phyloP scores from a whole-genome alignment of 768 basidiomycete genomes.

The Russula compacta region DNA sequence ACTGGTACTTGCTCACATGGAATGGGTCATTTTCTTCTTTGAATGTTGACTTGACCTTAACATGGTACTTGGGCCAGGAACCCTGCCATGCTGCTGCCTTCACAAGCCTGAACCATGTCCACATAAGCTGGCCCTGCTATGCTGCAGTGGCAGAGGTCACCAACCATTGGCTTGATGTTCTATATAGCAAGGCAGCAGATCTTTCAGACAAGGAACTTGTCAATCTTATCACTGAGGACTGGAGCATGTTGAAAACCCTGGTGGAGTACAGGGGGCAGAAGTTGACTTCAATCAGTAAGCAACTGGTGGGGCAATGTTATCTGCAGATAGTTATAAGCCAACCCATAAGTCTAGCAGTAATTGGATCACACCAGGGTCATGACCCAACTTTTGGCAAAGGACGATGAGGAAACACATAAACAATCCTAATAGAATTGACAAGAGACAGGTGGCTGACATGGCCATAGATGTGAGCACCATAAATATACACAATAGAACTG shows the following conservation, averaged over 20 bases:
- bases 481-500: slow-evolving; percentile 56
- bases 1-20: slow-evolving; percentile 20
- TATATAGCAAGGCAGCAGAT: slow-evolving; percentile 75
- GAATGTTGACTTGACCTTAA: slow-evolving; percentile 26
- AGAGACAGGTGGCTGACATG: slow-evolving; percentile 74
- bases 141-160: slow-evolving; percentile 88
- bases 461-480: slow-evolving; percentile 67
- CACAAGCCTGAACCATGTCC: slow-evolving; percentile 15
- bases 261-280: slow-evolving; percentile 96
- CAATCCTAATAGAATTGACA: slow-evolving; percentile 72
- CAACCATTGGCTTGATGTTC: slow-evolving; percentile 94
- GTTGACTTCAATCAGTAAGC: slow-evolving; percentile 96
- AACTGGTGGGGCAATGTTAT: slow-evolving; percentile 93
- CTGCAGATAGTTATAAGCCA: slow-evolving; percentile 30
- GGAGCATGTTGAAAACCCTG: slow-evolving; percentile 95
- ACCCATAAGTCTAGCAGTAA: neutral
- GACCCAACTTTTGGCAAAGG: slow-evolving; percentile 59
- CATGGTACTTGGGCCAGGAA: slow-evolving; percentile 23
- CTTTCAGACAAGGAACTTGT: slow-evolving; percentile 88
- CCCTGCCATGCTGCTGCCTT: slow-evolving; percentile 16
- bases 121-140: slow-evolving; percentile 54
- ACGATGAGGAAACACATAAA: slow-evolving; percentile 89
- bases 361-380: slow-evolving; percentile 65
- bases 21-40: slow-evolving; percentile 3
- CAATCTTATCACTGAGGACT: slow-evolving; percentile 96